phyloP scores from a whole-genome alignment of 257 asterid species.

The Solanum piurae region DNA sequence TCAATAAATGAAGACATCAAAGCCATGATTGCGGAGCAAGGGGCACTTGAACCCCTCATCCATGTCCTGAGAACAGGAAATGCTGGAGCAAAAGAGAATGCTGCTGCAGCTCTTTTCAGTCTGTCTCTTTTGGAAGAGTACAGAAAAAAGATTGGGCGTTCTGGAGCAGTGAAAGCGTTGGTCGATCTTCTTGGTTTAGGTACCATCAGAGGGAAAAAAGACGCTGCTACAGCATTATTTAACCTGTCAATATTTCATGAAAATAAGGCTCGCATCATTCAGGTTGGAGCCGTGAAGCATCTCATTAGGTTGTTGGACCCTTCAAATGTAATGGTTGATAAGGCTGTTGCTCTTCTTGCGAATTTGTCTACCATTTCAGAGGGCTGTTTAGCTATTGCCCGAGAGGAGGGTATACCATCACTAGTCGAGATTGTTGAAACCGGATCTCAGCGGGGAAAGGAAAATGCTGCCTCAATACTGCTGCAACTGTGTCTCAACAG shows the following conservation, averaged over 20 bases:
- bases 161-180: constrained; percentile 74
- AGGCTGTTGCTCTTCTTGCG: constrained; percentile 88
- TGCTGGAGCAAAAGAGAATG: constrained; percentile 67
- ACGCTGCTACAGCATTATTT: constrained; percentile 87
- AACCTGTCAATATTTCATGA: constrained; percentile 83
- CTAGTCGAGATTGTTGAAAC: constrained; percentile 76
- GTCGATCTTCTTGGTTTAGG: constrained; percentile 74
- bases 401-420: constrained; percentile 71
- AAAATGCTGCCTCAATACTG: constrained; percentile 76
- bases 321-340: constrained; percentile 65
- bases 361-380: constrained; percentile 67
- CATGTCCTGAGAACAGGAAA: constrained; percentile 72
- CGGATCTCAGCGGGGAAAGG: constrained; percentile 89
- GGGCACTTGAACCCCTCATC: constrained; percentile 77
- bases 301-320: constrained; percentile 68
- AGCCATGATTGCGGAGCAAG: constrained; percentile 58
- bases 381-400: constrained; percentile 84
- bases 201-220: constrained; percentile 78
- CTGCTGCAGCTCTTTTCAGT: constrained; percentile 93
- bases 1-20: constrained; percentile 62
- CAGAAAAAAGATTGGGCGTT: constrained; percentile 70
- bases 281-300: constrained; percentile 78
- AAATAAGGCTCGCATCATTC: constrained; percentile 86
- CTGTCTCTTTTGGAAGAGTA: constrained; percentile 77
- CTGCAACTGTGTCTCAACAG: constrained; percentile 75